Evolutionary conservation across 192 early-diverging fungal genomes (phyloP).

Genomic region (Chytriomyces hyalinus): DNA sequence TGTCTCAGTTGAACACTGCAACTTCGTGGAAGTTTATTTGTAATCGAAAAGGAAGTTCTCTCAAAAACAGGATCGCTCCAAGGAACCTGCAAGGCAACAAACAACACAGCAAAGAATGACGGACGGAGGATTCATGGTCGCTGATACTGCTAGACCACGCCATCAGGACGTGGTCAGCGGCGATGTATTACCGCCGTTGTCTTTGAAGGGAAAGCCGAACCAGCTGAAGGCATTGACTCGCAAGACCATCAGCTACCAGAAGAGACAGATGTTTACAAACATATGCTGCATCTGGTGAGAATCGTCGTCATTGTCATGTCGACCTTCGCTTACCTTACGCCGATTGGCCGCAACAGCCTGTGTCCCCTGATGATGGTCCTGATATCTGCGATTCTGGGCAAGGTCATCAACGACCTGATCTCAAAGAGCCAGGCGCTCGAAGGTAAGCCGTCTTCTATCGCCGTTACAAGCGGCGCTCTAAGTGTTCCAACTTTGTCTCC

Average conservation of each 20-base stretch:
- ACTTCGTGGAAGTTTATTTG: too few relatives aligned
- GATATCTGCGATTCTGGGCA: conserved; percentile 60
- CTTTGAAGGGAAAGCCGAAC: conserved; percentile 26
- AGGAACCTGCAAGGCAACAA: too few relatives aligned
- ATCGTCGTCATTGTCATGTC: background rate
- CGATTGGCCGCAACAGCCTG: conserved; percentile 31
- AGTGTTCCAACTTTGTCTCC: conserved; percentile 2
- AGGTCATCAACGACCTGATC: conserved; percentile 47
- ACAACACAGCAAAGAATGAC: too few relatives aligned
- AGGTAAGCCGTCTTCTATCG: background rate
- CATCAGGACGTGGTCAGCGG: too few relatives aligned
- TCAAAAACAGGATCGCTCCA: too few relatives aligned
- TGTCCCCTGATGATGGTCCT: conserved; percentile 72
- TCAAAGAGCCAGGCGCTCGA: conserved; percentile 9
- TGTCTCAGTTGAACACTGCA: too few relatives aligned
- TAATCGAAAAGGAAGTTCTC: too few relatives aligned
- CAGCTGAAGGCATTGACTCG: conserved; percentile 16
- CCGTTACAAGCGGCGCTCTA: background rate
- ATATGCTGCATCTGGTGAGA: conserved; percentile 26
- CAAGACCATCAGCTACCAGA: conserved; percentile 21
- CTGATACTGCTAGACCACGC: too few relatives aligned
- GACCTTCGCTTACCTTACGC: background rate
- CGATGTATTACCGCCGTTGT: too few relatives aligned
- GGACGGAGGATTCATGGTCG: too few relatives aligned
- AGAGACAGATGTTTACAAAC: conserved; percentile 10